A percentile compares a stretch with the other conserved stretches of the same genome.
These are phyloP conservation scores for Daldinia sp. DNA, from an alignment of 2,329 filamentous ascomycete genomes.

Conservation along the genomic window DNA sequence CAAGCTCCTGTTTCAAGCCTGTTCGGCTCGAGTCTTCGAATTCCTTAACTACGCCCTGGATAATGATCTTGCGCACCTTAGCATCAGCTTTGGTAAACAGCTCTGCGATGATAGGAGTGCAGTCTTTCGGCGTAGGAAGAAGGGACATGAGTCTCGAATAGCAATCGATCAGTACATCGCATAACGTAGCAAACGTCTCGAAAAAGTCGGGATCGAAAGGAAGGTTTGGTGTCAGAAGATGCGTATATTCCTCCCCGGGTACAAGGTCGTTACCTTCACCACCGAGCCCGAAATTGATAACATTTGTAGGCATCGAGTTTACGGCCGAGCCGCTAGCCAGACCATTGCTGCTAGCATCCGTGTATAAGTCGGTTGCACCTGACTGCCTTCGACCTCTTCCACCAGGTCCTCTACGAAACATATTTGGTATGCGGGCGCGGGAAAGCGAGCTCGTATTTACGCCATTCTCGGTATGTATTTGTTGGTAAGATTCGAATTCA, in stretches of 20 bases:
- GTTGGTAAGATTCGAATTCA: constrained; percentile 95
- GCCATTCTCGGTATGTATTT: constrained; percentile 83
- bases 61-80: constrained; percentile 86
- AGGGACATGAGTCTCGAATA: constrained; percentile 84
- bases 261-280: constrained; percentile 74
- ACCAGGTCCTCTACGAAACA: constrained; percentile 78
- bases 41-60: constrained; percentile 87
- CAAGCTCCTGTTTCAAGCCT: constrained; percentile 83
- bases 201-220: constrained; percentile 98
- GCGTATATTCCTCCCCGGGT: constrained; percentile 87
- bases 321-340: constrained; percentile 48
- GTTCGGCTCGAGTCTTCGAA: constrained; percentile 88
- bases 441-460: constrained; percentile 76
- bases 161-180: constrained; percentile 93
- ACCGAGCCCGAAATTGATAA: constrained; percentile 66
- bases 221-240: constrained; percentile 88
- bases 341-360: constrained; percentile 38
- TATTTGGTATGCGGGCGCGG: constrained; percentile 82
- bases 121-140: constrained; percentile 79
- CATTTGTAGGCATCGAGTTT: constrained; percentile 55
- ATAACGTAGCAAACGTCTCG: constrained; percentile 94
- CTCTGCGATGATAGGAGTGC: constrained; percentile 78
- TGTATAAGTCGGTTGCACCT: constrained; percentile 57
- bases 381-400: constrained; percentile 69
- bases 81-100: constrained; percentile 91